Evolutionary conservation across 2,329 filamentous ascomycete genomes (phyloP), one percentile per base, ranked within the genome.

Genomic region (Gaeumannomyces sp.): DNA sequence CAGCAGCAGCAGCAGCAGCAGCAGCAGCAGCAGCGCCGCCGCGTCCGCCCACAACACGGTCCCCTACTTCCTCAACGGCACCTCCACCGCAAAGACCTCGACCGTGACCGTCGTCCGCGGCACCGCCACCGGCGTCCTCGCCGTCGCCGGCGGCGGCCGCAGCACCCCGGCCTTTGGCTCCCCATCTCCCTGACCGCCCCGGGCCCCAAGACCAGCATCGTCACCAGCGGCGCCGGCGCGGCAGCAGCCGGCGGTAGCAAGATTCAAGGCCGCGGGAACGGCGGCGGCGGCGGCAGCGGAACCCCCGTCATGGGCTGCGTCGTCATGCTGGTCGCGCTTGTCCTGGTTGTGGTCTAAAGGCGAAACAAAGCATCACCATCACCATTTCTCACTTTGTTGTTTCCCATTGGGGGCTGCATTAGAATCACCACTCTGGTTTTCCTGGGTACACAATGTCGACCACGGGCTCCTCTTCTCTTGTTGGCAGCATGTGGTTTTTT

Each of bases 271-370:
- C 71, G 71, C 38, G 73, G 72, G 65, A 72, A 71, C 64, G 75
- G 71, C 62, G 71, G 72, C 65, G 71, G 71, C 25, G 70, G 73
- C 64, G 71, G 73, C 63, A 70, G 70, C 27, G 72, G 74, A 66
- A 73, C 74, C 16, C 45, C 45, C 64, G 69, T 78, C 31, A 72
- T 73, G 25, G 65, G 62, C 57, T 76, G 74, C 66, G 68, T 72
- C 53, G 68, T 78, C 67, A 73, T 80, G 73, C 68, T 78, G 63
- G 65, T 77, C 53, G 74, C 73, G 16, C 70, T 70, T 60, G 67
- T 76, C 62, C 72, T 75, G 71, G 72, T 76, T 56, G 65, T 74
- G 60, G 66, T 77, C 64, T 79, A 72, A 72, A n/a, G 31, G n/a
- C 38, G 14, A 5, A 28, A 11, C 14, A 3, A 22, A 22, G 25